Evolutionary conservation across 805 yeast species (phyloP), one percentile per base, ranked within the genome.

Genomic region (Cephaloascus albidus): DNA sequence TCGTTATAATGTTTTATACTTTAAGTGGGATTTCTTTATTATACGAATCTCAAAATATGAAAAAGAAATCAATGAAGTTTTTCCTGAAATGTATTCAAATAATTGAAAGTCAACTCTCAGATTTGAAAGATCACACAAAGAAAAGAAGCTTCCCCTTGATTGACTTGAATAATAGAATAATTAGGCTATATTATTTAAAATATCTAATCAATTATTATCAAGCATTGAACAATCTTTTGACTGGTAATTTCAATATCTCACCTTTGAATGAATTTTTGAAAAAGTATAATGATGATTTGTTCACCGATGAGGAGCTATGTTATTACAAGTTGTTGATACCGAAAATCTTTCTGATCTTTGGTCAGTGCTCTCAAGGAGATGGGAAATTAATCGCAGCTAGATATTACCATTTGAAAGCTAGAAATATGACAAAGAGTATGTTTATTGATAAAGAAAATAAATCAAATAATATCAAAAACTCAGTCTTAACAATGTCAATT

Each of bases 1-100:
- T 66, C 47, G 58, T 61, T 6, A 55, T 67, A 17, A 39, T 61
- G 34, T 54, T 68, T 18, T 69, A 68, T 45, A 61, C 68, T 35
- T 47, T 64, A n/a, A 60, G 67, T 30, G 77, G 72, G 2, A 48
- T 72, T 4, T 50, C 61, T 4, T 60, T 63, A 26, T 43, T 70
- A 17, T 48, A 50, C 14, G 68, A 62, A 32, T 51, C 65, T 1
- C 53, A 63, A 49, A 60, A 58, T 36, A 59, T 58, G 2, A 57
- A 54, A 33, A 47, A 53, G 14, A 57, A 64, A 37, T 51, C 72
- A 4, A 46, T 45, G n/a, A 60, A 56, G 36, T 53, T 66, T 3
- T 66, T 70, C 44, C 51, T 48, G 3, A 57, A 53, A 32, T 69
- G 74, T 43, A 52, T 53, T 4, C 49, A 48, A 17, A 53, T 60